A percentile compares a stretch with the other conserved stretches of the same genome.
Conservation (phyloP, 164 flowering plant genomes). For the Aristolochia contorta region DNA sequence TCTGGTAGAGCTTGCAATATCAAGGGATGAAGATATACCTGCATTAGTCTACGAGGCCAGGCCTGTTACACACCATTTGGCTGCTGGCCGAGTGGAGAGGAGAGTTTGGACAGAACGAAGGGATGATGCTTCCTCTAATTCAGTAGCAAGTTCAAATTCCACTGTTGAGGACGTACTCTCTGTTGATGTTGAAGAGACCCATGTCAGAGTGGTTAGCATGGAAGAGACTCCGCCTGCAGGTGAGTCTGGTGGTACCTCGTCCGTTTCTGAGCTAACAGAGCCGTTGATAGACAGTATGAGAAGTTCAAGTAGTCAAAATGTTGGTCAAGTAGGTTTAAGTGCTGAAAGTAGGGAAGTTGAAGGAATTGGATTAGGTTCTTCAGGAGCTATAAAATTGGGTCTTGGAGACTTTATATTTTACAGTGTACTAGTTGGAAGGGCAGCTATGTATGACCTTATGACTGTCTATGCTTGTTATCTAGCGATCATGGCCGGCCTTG, state of each 20-base stretch:
- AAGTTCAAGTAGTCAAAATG: constrained; percentile 10
- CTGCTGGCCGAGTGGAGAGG: constrained; percentile 21
- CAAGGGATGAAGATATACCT: constrained; percentile 95
- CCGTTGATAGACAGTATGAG: constrained; percentile 45
- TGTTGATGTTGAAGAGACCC: constrained; percentile 14
- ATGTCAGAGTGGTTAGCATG: constrained; percentile 24
- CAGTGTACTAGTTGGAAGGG: constrained; percentile 93
- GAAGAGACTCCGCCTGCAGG: constrained; percentile 32
- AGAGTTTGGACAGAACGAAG: constrained; percentile 66
- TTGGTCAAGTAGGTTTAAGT: constrained; percentile 14
- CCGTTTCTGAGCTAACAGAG: constrained; percentile 30
- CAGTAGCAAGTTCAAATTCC: constrained; percentile 12
- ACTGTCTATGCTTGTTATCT: constrained; percentile 97
- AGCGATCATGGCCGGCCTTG: constrained; percentile 94
- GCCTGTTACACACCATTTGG: constrained; percentile 41
- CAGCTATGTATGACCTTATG: constrained; percentile 96
- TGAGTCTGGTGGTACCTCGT: constrained; percentile 5
- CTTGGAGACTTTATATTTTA: constrained; percentile 95
- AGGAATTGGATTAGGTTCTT: constrained; percentile 83
- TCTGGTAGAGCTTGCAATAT: constrained; percentile 90
- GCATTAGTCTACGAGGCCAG: constrained; percentile 96
- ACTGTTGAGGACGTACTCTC: constrained; percentile 10
- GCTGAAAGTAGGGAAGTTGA: constrained; percentile 46
- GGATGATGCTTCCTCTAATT: constrained; percentile 11
- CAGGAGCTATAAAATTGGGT: constrained; percentile 91